Base-by-base conservation (phyloP, 345 rosid genomes). In the Noccaea caerulescens region DNA sequence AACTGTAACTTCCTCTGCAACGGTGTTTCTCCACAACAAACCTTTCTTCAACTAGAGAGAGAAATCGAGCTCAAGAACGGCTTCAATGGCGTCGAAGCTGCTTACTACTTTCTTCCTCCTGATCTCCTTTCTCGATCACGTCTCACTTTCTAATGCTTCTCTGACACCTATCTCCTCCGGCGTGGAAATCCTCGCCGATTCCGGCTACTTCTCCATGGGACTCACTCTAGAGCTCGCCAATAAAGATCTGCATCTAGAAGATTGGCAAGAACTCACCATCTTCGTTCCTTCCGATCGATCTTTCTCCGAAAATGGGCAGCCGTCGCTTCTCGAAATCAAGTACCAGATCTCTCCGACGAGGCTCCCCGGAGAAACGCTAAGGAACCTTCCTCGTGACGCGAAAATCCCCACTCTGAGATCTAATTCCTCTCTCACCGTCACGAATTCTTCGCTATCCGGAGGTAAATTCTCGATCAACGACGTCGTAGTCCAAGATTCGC, bases 181-280 rank as follows among this genome's bases (percentile, higher is more conserved):
- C 63, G 46, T 51, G 0, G 81, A 82, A 34, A 23, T 70, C 52
- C 81, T 80, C 65, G 58, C 80, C 20, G 61, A 77, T 65, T 71
- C 85, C 34, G 81, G 83, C 61, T 77, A 66, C 55, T 75, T 82
- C 49, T 82, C 85, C 53, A 80, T 82, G 83, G 81, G 78, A 63
- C 80, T 80, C 46, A 80, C 81, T 36, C 81, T 82, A 5, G 47
- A 68, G 58, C 41, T 80, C 57, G 77, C 75, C 11, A 38, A n/a
- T 18, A 61, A 66, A 44, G 56, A 63, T n/a, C 81, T 83, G 1
- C 25, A 39, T 37, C 82, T 80, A 14, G 69, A 68, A 0, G 77
- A 80, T 4, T 76, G 73, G 38, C 51, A 72, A 18, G 68, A 49
- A 8, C 54, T 75, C 61, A 83, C 84, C 69, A 58, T 83, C 8